These are phyloP conservation scores for Blastobotrys apis DNA, from an alignment of 1,139 yeast genomes.

Conservation along the genomic window DNA sequence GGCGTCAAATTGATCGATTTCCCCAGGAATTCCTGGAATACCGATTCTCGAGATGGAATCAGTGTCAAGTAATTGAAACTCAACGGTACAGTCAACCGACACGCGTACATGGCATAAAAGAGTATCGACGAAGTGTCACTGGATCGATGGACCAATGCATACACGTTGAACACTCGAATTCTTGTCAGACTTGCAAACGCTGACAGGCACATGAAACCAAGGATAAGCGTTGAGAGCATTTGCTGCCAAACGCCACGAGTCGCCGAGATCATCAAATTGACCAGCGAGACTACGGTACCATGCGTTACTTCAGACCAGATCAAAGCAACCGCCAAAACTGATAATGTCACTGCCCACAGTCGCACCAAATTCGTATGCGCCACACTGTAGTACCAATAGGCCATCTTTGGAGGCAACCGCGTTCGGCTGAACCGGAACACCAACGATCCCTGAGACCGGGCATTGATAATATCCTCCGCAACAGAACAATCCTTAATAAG, in stretches of 20 bases:
- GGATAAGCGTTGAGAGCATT: constrained; percentile 41
- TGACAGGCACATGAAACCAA: constrained; percentile 64
- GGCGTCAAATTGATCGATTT: constrained; percentile 71
- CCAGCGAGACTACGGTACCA: constrained; percentile 59
- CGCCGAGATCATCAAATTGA: constrained; percentile 46
- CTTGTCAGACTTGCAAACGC: constrained; percentile 64
- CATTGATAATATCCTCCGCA: constrained; percentile 34
- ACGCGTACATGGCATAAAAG: constrained; percentile 76
- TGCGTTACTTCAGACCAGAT: constrained; percentile 74
- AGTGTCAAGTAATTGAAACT: constrained; percentile 74
- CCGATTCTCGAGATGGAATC: constrained; percentile 46
- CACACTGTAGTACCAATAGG: constrained; percentile 41
- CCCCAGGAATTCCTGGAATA: constrained; percentile 58
- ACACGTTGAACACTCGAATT: constrained; percentile 67
- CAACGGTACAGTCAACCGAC: constrained; percentile 77
- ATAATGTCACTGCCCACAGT: constrained; percentile 39
- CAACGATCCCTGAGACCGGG: constrained; percentile 22
- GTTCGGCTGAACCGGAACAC: constrained; percentile 32
- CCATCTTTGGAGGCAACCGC: constrained; percentile 38
- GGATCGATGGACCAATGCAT: constrained; percentile 61
- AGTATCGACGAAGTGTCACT: constrained; percentile 73
- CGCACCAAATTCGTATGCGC: constrained; percentile 48
- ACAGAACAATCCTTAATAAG: constrained; percentile 38
- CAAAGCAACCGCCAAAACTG: constrained; percentile 49
- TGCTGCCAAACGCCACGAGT: constrained; percentile 36